phyloP scores from a whole-genome alignment of 257 asterid genomes.

The Ligustrum vulgare region DNA sequence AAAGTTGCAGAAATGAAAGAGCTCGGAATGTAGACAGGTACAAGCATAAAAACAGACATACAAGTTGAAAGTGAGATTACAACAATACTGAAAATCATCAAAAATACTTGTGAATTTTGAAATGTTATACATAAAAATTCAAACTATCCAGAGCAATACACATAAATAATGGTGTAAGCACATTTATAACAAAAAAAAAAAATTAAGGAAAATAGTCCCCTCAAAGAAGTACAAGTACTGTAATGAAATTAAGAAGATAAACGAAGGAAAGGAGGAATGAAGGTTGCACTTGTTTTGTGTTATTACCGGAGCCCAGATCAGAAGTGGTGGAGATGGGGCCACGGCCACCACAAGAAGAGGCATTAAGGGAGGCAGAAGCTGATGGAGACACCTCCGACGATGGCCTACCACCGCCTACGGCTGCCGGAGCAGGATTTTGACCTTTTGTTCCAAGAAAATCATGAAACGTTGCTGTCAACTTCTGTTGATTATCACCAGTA shows the following conservation, averaged over 20 bases:
- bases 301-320: constrained; percentile 81
- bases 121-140: neutral
- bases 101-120: neutral
- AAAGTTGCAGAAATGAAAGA: constrained; percentile 2
- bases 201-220: constrained; percentile 5
- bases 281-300: neutral
- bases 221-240: neutral
- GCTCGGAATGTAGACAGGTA: constrained; percentile 7
- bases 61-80: neutral
- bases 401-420: constrained; percentile 42
- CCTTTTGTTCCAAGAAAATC: constrained; percentile 71
- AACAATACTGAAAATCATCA: neutral
- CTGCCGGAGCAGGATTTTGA: constrained; percentile 48
- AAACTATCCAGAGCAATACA: constrained; percentile 2
- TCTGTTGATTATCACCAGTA: constrained; percentile 51
- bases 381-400: constrained; percentile 65
- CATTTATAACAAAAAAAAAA: constrained; percentile 1
- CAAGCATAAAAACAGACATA: neutral
- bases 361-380: constrained; percentile 47
- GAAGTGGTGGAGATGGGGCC: constrained; percentile 55
- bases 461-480: constrained; percentile 64
- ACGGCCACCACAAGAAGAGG: constrained; percentile 46
- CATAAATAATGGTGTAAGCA: neutral
- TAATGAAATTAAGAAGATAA: constrained; percentile 1
- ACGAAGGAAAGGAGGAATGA: constrained; percentile 5